Conservation (phyloP, 805 yeast genomes). For the Naumovozyma baii region DNA sequence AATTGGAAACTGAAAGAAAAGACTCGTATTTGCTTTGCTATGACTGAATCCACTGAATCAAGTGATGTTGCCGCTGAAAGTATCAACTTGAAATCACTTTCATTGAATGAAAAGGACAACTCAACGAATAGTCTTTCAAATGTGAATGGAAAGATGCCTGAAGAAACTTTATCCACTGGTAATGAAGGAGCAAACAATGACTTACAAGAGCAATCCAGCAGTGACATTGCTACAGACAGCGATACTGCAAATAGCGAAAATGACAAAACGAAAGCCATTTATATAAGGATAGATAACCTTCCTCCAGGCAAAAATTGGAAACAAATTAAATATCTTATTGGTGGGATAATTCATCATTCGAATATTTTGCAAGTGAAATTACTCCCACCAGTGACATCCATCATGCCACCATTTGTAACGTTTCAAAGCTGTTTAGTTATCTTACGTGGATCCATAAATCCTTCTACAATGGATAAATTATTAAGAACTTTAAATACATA, state of each 20-base stretch:
- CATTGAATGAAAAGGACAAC: neutral
- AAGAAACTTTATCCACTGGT: neutral
- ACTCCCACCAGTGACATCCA: constrained; percentile 26
- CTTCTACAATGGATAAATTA: constrained; percentile 18
- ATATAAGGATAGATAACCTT: constrained; percentile 24
- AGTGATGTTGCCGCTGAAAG: neutral
- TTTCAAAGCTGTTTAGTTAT: constrained; percentile 26
- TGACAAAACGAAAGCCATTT: neutral
- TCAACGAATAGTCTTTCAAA: neutral
- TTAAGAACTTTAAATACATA: constrained; percentile 22
- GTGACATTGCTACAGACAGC: neutral
- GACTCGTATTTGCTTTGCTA: neutral
- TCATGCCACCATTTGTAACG: constrained; percentile 27
- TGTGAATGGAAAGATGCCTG: neutral
- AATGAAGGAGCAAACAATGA: neutral
- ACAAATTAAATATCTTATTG: constrained; percentile 26
- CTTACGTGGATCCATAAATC: constrained; percentile 13
- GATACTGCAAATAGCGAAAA: neutral
- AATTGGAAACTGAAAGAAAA: too few relatives aligned
- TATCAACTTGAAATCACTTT: neutral
- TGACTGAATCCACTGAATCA: neutral
- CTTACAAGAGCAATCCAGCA: neutral
- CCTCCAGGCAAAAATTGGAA: constrained; percentile 30
- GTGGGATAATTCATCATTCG: constrained; percentile 27
- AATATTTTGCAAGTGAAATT: constrained; percentile 24